These are phyloP conservation scores for Rhododendron mucronatum DNA, from an alignment of 148 eudicot species.

Conservation along the genomic window DNA sequence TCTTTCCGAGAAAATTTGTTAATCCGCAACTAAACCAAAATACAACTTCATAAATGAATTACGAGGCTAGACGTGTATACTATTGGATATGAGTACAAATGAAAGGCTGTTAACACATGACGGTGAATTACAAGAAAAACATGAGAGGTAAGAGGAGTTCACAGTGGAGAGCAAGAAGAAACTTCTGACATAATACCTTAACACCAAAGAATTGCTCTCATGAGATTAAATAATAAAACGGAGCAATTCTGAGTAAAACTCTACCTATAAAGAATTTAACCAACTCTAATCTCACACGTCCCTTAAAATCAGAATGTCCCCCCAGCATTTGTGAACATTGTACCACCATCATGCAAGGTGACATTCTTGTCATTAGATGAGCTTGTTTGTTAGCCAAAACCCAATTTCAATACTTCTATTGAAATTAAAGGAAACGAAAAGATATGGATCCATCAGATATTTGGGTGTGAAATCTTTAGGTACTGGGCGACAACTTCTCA, in stretches of 20 bases:
- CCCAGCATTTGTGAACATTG: neutral
- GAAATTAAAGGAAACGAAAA: neutral
- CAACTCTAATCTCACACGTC: neutral
- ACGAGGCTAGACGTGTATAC: neutral
- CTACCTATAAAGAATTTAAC: neutral
- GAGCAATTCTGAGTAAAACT: neutral
- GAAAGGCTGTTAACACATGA: neutral
- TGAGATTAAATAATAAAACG: neutral
- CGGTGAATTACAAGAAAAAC: neutral
- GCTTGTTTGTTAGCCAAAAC: neutral
- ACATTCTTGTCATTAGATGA: neutral
- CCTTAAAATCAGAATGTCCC: neutral
- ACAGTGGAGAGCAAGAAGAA: neutral
- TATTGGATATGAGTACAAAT: neutral
- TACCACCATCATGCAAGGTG: neutral
- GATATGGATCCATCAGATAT: neutral
- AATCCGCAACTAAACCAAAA: neutral
- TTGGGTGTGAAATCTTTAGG: neutral
- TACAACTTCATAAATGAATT: no score
- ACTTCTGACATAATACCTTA: neutral
- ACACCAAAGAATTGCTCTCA: neutral
- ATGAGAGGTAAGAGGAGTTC: neutral
- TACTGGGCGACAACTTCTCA: neutral
- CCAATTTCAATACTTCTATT: neutral
- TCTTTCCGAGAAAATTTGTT: neutral